Base-by-base conservation (phyloP, 148 eudicot genomes). In the Silene latifolia region DNA sequence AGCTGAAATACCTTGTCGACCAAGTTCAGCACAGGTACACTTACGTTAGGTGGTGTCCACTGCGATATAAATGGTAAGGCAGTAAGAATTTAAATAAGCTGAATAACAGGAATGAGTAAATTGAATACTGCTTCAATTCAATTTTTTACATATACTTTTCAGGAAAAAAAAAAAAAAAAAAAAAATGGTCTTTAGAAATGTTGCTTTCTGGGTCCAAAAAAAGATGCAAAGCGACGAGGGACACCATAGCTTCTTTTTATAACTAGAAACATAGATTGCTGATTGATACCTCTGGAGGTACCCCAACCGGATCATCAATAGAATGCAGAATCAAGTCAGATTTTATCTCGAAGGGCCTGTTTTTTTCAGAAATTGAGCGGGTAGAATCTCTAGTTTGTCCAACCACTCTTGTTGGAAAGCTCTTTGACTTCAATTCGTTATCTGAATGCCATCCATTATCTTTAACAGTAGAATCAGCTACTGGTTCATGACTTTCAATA, bases 41-140 rank as follows among this genome's bases (percentile, higher is more conserved):
- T 87, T 62, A 95, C 82, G 79, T 95, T 95, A 51, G 99, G 99
- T 20, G 99, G 97, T 8, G 97, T 80, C 99, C 99, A 95, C 97
- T 92, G 92, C 90, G 88, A 82, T 47, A 59, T 77, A 76, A 80
- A 48, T 47, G 13, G 65, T 12, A 48, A 61, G 18, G 67, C 1
- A 67, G 66, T 73, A 72, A 74, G 72, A 39, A 56, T 21, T 39
- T 15, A 71, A 74, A 51, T 18, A 61, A 53, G 27, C 10, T 11
- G 12, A 24, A 1, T 8, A 61, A 10, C 35, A 25, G 6, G 35
- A 29, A 23, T 62, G 17, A 62, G 13, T 12, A 11, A 62, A 23
- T 12, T 23, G 32, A 23, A 14, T 14, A 23, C 66, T 24, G 13
- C 27, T 24, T 27, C 18, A 3, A 13, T 23, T 62, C 7, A 62